These are phyloP conservation scores for Pyrenula aspistea DNA, from an alignment of 495 filamentous ascomycete species.

Conservation along the genomic window DNA sequence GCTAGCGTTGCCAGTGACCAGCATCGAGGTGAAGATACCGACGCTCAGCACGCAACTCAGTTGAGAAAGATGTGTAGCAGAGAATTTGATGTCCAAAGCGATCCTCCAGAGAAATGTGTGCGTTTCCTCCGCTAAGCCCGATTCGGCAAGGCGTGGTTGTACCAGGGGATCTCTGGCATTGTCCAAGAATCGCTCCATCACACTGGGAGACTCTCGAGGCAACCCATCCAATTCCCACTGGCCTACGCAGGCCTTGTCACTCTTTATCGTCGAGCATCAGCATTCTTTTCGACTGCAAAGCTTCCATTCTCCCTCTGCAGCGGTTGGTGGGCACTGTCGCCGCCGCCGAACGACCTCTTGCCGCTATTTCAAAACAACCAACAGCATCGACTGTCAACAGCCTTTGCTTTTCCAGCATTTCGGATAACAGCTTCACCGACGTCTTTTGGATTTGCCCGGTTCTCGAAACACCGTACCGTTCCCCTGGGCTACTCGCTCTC, in stretches of 20 bases:
- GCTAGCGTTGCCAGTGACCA: no score
- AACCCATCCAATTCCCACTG: neutral
- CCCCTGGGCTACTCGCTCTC: no score
- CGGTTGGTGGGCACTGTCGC: neutral
- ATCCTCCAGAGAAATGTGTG: neutral
- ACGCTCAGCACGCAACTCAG: no score
- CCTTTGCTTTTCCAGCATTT: neutral
- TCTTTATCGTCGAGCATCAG: neutral
- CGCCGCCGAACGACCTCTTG: neutral
- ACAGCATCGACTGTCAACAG: neutral
- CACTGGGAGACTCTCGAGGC: neutral
- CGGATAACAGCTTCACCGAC: no score
- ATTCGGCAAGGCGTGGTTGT: neutral
- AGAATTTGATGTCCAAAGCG: no score
- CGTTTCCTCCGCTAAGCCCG: neutral
- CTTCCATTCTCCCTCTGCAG: neutral
- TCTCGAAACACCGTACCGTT: no score
- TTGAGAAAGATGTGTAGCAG: no score
- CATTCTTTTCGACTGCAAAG: neutral
- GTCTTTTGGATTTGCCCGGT: no score
- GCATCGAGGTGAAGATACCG: no score
- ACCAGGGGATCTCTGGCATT: neutral
- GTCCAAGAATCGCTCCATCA: neutral
- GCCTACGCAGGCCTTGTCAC: neutral
- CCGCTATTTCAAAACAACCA: neutral